Evolutionary conservation across 78 protist species (phyloP).

Genomic region (Dictyostelium purpureum): DNA sequence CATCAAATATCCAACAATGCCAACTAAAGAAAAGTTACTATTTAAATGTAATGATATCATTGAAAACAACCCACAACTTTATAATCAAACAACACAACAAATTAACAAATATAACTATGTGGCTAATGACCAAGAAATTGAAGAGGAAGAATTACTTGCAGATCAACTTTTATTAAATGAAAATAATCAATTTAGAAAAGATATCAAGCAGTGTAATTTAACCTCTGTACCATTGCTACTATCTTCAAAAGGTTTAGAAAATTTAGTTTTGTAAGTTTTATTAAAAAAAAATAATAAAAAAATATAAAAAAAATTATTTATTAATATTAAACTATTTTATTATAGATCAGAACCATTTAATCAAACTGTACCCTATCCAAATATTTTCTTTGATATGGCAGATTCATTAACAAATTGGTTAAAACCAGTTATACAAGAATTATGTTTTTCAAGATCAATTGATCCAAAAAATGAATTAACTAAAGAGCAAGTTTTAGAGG

Average conservation of each 20-base stretch:
- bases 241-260: not conserved
- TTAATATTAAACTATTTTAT: too few relatives aligned
- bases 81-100: not conserved
- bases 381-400: not conserved
- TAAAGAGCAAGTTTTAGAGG: not conserved
- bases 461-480: not conserved
- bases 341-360: not conserved
- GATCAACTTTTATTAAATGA: not conserved
- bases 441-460: not conserved
- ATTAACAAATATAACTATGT: not conserved
- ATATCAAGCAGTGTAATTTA: not conserved
- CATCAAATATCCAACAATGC: not conserved
- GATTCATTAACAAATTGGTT: constrained; percentile 20
- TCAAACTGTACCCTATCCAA: not conserved
- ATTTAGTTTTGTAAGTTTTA: too few relatives aligned
- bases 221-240: not conserved
- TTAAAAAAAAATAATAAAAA: too few relatives aligned
- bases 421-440: constrained; percentile 10
- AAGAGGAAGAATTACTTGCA: not conserved
- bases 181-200: not conserved
- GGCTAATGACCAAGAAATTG: not conserved
- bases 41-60: not conserved
- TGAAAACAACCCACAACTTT: not conserved
- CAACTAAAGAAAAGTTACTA: not conserved
- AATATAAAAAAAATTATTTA: too few relatives aligned